phyloP scores from a whole-genome alignment of 768 basidiomycete species.

The Lentinula detonsa region DNA sequence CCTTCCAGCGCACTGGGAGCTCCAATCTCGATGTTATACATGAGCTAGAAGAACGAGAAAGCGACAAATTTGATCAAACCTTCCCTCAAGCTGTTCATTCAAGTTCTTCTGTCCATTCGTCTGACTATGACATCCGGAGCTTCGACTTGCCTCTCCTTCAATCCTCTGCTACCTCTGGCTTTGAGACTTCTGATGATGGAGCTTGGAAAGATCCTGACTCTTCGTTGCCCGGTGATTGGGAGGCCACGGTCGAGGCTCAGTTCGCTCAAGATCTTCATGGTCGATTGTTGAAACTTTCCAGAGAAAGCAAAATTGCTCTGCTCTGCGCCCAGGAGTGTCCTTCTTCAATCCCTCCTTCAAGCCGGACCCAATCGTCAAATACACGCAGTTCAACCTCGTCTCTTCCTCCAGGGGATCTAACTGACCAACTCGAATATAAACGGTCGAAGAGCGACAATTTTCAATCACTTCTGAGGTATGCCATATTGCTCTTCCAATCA shows the following conservation, averaged over 20 bases:
- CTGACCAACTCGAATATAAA: neutral
- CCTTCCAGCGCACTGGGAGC: neutral
- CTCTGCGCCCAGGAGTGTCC: neutral
- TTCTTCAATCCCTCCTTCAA: neutral
- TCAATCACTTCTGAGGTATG: neutral
- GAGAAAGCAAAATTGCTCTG: neutral
- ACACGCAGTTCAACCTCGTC: neutral
- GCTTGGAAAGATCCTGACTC: neutral
- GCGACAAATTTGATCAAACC: neutral
- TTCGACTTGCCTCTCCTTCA: neutral
- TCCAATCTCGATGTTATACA: neutral
- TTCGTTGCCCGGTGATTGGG: neutral
- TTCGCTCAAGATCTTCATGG: neutral
- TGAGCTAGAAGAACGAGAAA: neutral
- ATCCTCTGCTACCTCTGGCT: neutral
- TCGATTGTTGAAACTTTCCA: neutral
- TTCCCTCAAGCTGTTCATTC: neutral
- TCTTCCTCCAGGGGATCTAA: neutral
- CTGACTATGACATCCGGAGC: neutral
- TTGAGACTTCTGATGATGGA: neutral
- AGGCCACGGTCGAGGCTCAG: neutral
- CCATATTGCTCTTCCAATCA: neutral
- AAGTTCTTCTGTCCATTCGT: neutral
- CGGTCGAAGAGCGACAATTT: neutral
- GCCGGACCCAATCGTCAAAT: neutral